Evolutionary conservation across 2,329 filamentous ascomycete genomes (phyloP).

Genomic region (Hortaea sp.): DNA sequence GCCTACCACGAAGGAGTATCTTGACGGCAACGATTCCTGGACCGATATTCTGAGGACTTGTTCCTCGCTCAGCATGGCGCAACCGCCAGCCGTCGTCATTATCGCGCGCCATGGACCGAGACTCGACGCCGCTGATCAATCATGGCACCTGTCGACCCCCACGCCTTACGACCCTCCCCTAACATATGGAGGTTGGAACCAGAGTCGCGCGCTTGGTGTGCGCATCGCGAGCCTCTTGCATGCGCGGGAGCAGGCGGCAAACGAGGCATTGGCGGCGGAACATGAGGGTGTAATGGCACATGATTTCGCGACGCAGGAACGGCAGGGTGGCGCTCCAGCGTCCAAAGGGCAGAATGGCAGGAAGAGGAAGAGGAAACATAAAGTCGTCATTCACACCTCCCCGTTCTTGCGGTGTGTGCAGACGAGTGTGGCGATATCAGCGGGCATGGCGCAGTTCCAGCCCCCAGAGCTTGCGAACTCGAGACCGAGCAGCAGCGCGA

Average conservation of each 20-base stretch:
- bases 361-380: constrained; percentile 50
- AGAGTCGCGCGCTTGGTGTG: constrained; percentile 69
- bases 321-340: background rate
- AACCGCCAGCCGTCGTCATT: constrained; percentile 39
- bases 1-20: too few relatives aligned
- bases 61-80: constrained; percentile 25
- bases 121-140: constrained; percentile 86
- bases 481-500: constrained; percentile 16
- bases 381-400: constrained; percentile 82
- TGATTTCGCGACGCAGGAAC: constrained; percentile 8
- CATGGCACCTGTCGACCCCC: constrained; percentile 87
- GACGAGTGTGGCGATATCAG: constrained; percentile 77
- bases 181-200: constrained; percentile 88
- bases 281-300: constrained; percentile 9
- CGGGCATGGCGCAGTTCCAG: constrained; percentile 66
- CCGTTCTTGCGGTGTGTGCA: constrained; percentile 89
- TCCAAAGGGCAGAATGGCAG: constrained; percentile 1
- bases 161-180: constrained; percentile 93
- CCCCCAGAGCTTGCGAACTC: constrained; percentile 22
- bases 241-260: constrained; percentile 35
- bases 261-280: background rate
- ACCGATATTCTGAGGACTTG: too few relatives aligned
- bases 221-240: constrained; percentile 68
- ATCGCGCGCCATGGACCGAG: constrained; percentile 77
- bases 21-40: too few relatives aligned